phyloP scores from a whole-genome alignment of 495 filamentous ascomycete species.

The Aspergillus steynii region DNA sequence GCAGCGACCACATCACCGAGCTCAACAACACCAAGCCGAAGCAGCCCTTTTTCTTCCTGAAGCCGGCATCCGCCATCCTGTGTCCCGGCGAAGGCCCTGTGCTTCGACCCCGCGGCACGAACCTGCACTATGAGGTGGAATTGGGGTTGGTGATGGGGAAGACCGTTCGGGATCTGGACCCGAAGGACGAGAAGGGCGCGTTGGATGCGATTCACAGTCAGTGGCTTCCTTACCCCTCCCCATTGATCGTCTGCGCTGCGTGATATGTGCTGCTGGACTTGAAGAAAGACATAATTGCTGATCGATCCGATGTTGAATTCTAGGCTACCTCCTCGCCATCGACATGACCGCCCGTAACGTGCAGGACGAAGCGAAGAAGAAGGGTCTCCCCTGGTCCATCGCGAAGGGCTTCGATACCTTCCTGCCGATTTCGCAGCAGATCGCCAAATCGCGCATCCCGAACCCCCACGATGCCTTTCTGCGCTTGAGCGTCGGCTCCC shows the following conservation, averaged over 20 bases:
- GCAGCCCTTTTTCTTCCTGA: slow-evolving; percentile 98
- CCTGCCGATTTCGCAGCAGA: slow-evolving; percentile 76
- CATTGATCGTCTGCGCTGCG: neutral
- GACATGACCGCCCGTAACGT: slow-evolving; percentile 94
- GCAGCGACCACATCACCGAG: slow-evolving; percentile 90
- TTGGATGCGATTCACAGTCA: slow-evolving; percentile 52
- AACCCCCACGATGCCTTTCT: slow-evolving; percentile 88
- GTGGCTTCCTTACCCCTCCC: slow-evolving; percentile 15
- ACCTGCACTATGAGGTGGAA: slow-evolving; percentile 94
- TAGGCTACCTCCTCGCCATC: slow-evolving; percentile 81
- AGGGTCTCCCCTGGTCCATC: slow-evolving; percentile 94
- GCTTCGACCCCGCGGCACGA: slow-evolving; percentile 75
- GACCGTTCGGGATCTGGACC: slow-evolving; percentile 68
- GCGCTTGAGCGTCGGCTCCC: slow-evolving; percentile 75
- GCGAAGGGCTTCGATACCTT: slow-evolving; percentile 98
- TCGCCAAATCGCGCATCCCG: slow-evolving; percentile 73
- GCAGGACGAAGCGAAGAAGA: slow-evolving; percentile 94
- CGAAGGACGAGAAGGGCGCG: slow-evolving; percentile 54
- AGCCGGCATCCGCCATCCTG: slow-evolving; percentile 82
- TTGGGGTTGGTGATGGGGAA: slow-evolving; percentile 85
- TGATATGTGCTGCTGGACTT: neutral
- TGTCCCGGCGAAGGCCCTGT: slow-evolving; percentile 78
- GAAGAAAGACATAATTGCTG: neutral
- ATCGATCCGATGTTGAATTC: neutral
- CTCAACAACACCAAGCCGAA: slow-evolving; percentile 81